These are phyloP conservation scores for Pulveroboletus frians DNA, from an alignment of 768 basidiomycete species.

Conservation along the genomic window DNA sequence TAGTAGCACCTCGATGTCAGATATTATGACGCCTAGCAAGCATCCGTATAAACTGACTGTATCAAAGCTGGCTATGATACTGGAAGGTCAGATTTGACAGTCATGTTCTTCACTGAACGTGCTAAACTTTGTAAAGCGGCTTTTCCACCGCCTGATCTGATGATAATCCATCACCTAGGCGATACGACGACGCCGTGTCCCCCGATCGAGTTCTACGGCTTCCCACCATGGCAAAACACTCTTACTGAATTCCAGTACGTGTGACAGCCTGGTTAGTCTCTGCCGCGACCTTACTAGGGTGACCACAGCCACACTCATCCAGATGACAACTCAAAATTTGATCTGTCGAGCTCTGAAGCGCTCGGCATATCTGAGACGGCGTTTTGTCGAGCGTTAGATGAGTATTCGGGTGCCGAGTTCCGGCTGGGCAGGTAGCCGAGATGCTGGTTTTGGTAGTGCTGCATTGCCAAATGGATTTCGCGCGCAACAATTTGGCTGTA, in stretches of 20 bases:
- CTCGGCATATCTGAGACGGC: slow-evolving; percentile 43
- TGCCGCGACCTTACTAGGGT: slow-evolving; percentile 3
- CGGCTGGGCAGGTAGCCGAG: slow-evolving; percentile 63
- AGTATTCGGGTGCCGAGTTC: slow-evolving; percentile 70
- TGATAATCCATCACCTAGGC: slow-evolving; percentile 63
- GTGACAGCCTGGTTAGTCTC: not conserved
- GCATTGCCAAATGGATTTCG: not conserved
- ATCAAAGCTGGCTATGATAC: slow-evolving; percentile 40
- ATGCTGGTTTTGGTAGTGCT: slow-evolving; percentile 3
- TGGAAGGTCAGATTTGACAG: slow-evolving; percentile 50
- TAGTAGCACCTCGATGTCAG: not conserved
- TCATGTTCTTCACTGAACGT: slow-evolving; percentile 1
- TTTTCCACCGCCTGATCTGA: slow-evolving; percentile 66
- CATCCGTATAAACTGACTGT: slow-evolving; percentile 37
- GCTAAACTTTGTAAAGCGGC: slow-evolving; percentile 42
- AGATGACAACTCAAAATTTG: slow-evolving; percentile 7
- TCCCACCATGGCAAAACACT: slow-evolving; percentile 83
- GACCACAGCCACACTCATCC: slow-evolving; percentile 19
- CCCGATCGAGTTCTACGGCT: slow-evolving; percentile 66
- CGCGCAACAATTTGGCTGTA: not conserved
- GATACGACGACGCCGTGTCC: slow-evolving; percentile 32
- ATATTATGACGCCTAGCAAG: not conserved
- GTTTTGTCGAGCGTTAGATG: slow-evolving; percentile 68
- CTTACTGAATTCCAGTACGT: slow-evolving; percentile 77
- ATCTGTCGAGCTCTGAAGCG: not conserved